Evolutionary conservation across 148 eudicot species (phyloP), one percentile per base, ranked within the genome.

Genomic region (Bassia scoparia): DNA sequence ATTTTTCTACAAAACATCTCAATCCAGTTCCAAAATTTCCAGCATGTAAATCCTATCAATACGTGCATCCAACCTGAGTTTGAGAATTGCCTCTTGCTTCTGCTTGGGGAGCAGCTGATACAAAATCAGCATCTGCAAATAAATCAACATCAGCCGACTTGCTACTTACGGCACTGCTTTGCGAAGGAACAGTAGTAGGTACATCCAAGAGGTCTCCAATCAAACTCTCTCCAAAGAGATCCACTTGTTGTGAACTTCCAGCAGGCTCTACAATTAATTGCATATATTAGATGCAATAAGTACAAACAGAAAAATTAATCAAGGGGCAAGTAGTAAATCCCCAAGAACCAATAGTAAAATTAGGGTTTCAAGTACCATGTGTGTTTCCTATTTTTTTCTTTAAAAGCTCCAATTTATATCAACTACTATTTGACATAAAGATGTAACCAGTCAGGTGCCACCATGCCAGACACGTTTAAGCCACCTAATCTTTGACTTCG

Each of bases 91-190:
- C 85, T 72, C 80, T 87, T 33, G 77, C 69, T 81, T 82, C 81
- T 53, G 78, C 79, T 61, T 84, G 67, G 33, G 95, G 77, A 37
- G 83, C 74, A 54, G 97, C 99, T 76, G 99, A 92, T 78, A 95
- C 90, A 86, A 88, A 95, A 87, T 77, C 79, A 56, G 97, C 96
- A 88, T 92, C 99, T 61, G 97, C 97, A 86, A 95, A 95, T 58
- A 92, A 83, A 88, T 95, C 99, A 69, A 82, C 96, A 69, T 85
- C 92, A 76, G 92, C 75, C 27, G 85, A 68, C 75, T 80, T 87
- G 75, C 78, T 84, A 75, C 73, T 70, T 30, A 65, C 76, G 53
- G 70, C 66, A 70, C 83, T 71, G 61, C 62, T 81, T 66, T 81
- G 82, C 27, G 80, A 67, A 59, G 99, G 82, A 84, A 67, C 78